Base-by-base conservation (phyloP, 371 early-diverging fungal species). In the Phascolomyces articulosus region DNA sequence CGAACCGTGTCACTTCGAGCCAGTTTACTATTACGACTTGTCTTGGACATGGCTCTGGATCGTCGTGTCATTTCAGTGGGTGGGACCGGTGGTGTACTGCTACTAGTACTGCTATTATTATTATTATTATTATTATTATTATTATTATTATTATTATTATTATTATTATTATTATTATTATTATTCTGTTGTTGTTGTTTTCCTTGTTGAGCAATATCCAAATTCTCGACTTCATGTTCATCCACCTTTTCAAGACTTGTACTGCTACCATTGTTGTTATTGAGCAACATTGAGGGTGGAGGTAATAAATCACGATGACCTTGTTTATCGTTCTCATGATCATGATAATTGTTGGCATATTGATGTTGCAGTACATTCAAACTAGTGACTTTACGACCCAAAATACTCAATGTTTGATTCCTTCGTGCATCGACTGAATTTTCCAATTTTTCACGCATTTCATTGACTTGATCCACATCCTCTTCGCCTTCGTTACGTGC, bases 341-440 rank as follows among this genome's bases (percentile, higher is more conserved):
- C 44, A 3, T 6, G 23, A 24, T 51, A 9, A n/a, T 51, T 20
- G 6, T 20, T n/a, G 7, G 51, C 4, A 18, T 71, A 69, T 41
- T 77, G 75, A 18, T 68, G 70, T 27, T 81, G 78, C 24, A 78
- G 58, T 16, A 68, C 71, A 28, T 73, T 65, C n/a, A 80, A 55
- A 21, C 71, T 76, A 9, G 69, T 73, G 2, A 67, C 76, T 62
- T 80, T 80, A 9, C 78, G 67, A 26, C 76, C 74, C 4, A 80
- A 66, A 31, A 70, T 65, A 58, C 73, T 80, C 16, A 80, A 63
- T 8, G 70, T 74, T 49, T 75, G 72, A 44, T 69, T 58, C n/a
- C 74, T 66, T 23, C 75, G 60, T 11, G 61, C 40, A 58, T 73
- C 69, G 2, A 60, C 56, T 28, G 64, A 60, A 34, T 59, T 70